Evolutionary conservation across 2,329 filamentous ascomycete species (phyloP).

Genomic region (Xylaria hypoxylon): DNA sequence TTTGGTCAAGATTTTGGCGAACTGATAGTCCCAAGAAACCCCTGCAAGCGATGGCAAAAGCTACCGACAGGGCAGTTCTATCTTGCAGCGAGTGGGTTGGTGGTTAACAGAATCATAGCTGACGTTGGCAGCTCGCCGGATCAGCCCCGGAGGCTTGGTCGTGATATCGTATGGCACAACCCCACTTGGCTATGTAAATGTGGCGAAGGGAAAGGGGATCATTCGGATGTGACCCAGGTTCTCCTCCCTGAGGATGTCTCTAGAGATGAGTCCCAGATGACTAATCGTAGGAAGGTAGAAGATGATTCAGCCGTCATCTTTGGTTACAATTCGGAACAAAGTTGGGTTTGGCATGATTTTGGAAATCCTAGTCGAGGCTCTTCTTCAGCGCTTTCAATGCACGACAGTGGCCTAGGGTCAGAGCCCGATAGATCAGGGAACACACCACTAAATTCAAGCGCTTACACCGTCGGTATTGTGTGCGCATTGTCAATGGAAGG

Average conservation of each 20-base stretch:
- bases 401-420: conserved; percentile 6
- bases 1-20: conserved; percentile 13
- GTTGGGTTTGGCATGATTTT: conserved; percentile 16
- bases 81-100: conserved; percentile 9
- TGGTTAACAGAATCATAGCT: conserved; percentile 8
- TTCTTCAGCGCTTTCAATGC: not conserved
- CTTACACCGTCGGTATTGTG: conserved; percentile 9
- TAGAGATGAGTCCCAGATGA: not conserved
- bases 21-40: not conserved
- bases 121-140: conserved; percentile 13
- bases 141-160: conserved; percentile 2
- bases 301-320: conserved; percentile 11
- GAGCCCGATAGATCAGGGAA: not conserved
- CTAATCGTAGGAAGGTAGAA: not conserved
- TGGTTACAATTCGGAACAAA: conserved; percentile 8
- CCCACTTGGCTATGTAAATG: not conserved
- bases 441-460: not conserved
- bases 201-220: not conserved
- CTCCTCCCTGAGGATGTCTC: not conserved
- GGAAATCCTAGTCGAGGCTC: conserved; percentile 7
- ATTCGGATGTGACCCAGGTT: not conserved
- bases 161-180: conserved; percentile 13
- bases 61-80: not conserved
- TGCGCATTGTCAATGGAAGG: conserved; percentile 8
- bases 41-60: not conserved